Conservation (phyloP, 106 monocot species). For the Dioscorea dumetorum region DNA sequence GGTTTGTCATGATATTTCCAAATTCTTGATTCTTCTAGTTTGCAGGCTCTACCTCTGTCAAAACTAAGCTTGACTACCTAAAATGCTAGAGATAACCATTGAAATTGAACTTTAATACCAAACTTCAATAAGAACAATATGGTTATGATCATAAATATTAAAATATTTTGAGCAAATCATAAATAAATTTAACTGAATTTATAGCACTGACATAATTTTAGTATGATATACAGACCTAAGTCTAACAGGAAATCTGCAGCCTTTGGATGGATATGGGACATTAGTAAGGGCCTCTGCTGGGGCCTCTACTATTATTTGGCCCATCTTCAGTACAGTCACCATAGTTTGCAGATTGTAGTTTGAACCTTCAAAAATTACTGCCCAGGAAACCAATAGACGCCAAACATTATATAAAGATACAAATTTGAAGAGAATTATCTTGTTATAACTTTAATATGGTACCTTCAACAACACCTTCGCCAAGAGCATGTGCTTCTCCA, state of each 20-base stretch:
- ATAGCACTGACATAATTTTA: no score
- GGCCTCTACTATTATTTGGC: constrained; percentile 56
- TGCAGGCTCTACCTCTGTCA: no score
- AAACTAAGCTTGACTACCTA: no score
- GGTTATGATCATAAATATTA: no score
- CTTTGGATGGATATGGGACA: constrained; percentile 57
- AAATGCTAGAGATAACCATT: no score
- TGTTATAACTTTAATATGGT: neutral
- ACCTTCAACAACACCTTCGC: constrained; percentile 78
- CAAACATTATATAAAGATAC: neutral
- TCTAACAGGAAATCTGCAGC: constrained; percentile 65
- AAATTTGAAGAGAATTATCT: neutral
- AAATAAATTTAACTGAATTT: neutral
- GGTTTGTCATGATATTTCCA: no score
- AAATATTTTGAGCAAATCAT: neutral
- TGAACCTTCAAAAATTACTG: constrained; percentile 64
- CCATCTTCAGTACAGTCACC: constrained; percentile 49
- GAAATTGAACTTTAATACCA: no score
- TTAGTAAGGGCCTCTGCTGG: constrained; percentile 74
- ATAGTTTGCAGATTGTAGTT: constrained; percentile 64
- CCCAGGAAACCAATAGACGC: constrained; percentile 4
- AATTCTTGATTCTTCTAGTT: no score
- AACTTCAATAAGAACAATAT: no score
- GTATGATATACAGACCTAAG: constrained; percentile 50
- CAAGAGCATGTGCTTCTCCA: constrained; percentile 70